These are phyloP conservation scores for Leersia perrieri DNA, from an alignment of 176 grass and related monocot species.

Conservation along the genomic window DNA sequence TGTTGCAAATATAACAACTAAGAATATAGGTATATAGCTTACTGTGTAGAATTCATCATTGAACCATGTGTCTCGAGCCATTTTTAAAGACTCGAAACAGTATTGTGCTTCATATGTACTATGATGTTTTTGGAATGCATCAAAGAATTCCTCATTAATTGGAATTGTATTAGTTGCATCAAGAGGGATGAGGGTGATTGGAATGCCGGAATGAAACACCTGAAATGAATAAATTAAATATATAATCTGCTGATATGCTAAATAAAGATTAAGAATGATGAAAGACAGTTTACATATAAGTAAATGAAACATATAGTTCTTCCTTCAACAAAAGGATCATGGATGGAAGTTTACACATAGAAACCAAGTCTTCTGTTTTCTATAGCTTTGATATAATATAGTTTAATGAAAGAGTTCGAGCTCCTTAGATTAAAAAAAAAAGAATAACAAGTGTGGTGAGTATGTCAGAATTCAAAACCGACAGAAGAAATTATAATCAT, in stretches of 20 bases:
- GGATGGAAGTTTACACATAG: not conserved
- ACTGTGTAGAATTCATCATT: conserved; percentile 68
- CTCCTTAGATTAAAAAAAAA: not conserved
- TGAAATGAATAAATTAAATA: conserved; percentile 22
- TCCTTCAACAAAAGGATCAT: not conserved
- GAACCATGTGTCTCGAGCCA: conserved; percentile 72
- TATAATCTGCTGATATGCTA: conserved; percentile 3
- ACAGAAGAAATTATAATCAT: not conserved
- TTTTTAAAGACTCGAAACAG: conserved; percentile 73
- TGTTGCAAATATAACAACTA: not conserved
- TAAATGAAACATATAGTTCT: not conserved
- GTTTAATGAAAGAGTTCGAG: not conserved
- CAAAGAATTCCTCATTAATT: conserved; percentile 66
- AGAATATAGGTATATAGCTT: conserved; percentile 13
- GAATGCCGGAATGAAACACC: conserved; percentile 84
- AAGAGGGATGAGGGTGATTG: conserved; percentile 84
- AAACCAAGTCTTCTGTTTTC: conserved; percentile 6
- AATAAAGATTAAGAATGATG: not conserved
- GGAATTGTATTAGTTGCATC: conserved; percentile 93
- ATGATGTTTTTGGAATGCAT: conserved; percentile 52
- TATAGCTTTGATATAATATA: not conserved
- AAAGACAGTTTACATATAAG: not conserved
- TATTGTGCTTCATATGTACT: conserved; percentile 78
- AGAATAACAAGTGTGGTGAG: not conserved
- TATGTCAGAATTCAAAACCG: not conserved